These are phyloP conservation scores for Hortiboletus campestris DNA, from an alignment of 768 basidiomycete species.

Conservation along the genomic window DNA sequence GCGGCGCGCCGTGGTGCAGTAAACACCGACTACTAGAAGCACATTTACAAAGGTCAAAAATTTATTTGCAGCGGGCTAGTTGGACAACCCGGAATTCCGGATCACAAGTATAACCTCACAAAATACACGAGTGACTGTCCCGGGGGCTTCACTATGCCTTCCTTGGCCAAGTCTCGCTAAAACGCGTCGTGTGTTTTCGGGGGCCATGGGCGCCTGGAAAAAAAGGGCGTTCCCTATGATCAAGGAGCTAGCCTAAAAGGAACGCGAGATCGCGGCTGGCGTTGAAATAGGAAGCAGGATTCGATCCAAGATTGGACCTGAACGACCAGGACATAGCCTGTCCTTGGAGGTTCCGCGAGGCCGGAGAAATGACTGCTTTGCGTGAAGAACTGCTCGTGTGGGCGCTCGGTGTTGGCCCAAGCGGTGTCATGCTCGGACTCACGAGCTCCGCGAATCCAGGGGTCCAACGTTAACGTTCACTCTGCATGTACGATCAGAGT, in stretches of 20 bases:
- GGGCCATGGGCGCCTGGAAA: conserved; percentile 27
- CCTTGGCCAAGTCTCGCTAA: conserved; percentile 26
- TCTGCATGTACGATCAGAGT: conserved; percentile 32
- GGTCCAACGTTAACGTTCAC: conserved; percentile 25
- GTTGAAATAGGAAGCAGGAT: conserved; percentile 41
- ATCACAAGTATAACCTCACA: conserved; percentile 19
- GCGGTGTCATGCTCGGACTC: conserved; percentile 28
- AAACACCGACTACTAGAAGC: conserved; percentile 5
- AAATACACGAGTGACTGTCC: conserved; percentile 18
- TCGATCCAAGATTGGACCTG: conserved; percentile 35
- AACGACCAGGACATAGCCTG: conserved; percentile 20
- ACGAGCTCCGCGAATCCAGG: conserved; percentile 35
- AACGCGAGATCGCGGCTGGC: conserved; percentile 42
- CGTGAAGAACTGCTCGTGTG: conserved; percentile 26
- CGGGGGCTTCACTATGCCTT: conserved; percentile 26
- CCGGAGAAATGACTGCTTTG: conserved; percentile 33
- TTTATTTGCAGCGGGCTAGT: conserved; percentile 13
- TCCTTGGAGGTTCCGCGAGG: conserved; percentile 49
- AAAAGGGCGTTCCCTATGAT: conserved; percentile 19
- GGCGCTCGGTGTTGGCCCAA: conserved; percentile 34
- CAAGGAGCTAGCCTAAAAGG: conserved; percentile 46
- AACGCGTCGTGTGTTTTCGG: conserved; percentile 28
- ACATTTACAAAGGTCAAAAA: conserved; percentile 11
- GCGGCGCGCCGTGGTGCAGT: conserved; percentile 11
- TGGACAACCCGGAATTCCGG: conserved; percentile 11